Base-by-base conservation (phyloP, 2,329 filamentous ascomycete genomes). In the Xylariales sp. region DNA sequence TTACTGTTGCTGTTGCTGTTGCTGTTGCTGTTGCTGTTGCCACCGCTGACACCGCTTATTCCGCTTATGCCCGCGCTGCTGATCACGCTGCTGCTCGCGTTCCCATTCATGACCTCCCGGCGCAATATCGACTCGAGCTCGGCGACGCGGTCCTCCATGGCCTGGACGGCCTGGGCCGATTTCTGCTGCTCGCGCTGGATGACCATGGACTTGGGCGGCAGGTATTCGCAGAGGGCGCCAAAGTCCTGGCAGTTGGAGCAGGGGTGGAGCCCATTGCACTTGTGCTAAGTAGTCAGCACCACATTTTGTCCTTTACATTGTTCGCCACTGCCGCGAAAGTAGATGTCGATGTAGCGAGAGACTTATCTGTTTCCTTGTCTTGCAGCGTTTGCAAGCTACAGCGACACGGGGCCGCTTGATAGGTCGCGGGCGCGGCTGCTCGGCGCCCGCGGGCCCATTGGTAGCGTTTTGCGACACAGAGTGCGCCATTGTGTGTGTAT, bases 131-230 rank as follows among this genome's bases (percentile, higher is more conserved):
- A 40, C 16, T 49, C 48, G 5, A 50, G 39, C 21, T 49, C 40
- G 21, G 48, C 44, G 10, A 50, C 40, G 16, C 48, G 42, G 8
- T 44, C 40, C 19, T 49, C 42, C 14, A 46, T 37, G 13, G 44
- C 44, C 31, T 40, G 46, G 11, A 47, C 33, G 5, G 39, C 39
- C 19, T 43, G 41, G 30, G 40, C 31, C 7, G 40, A 38, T 20
- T 30, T 34, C 23, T 39, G 39, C 7, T 36, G 42, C 21, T 54
- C 45, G 6, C 51, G 51, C 7, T 56, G 58, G 8, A 62, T 44
- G 38, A 61, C 54, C 14, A 64, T 57, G 24, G 49, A 54, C 46
- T 57, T 62, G 12, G 57, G 54, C 21, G 60, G 46, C 32, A 64
- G 29, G 44, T 61, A 63, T 47, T 62, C 57, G 37, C 53, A 59